Evolutionary conservation across 2,329 filamentous ascomycete genomes (phyloP), one percentile per base, ranked within the genome.

Genomic region (Huntiella omanensis): DNA sequence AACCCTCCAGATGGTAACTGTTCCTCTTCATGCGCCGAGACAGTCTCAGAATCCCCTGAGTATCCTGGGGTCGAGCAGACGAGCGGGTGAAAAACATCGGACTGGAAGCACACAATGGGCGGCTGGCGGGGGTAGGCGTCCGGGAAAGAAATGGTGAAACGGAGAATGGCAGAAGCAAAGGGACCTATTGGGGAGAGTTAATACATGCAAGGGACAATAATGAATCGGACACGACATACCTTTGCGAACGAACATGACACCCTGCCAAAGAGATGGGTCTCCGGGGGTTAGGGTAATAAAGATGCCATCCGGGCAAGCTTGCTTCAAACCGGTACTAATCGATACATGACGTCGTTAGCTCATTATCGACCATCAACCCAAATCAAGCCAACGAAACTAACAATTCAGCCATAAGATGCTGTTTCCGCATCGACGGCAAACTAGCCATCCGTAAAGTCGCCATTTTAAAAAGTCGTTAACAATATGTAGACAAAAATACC

Each of bases 51-150:
- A 47, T 73, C 72, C 51, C 83, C 86, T 37, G 84, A 82, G 65
- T 93, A 92, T 3, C 85, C 94, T n/a, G 86, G 94, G 51, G 92
- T 70, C 34, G 91, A 87, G 5, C 87, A 86, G 53, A 96, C 79
- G 37, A 98, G 70, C 13, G 88, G 88, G 59, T 98, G 88, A 60
- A 96, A 98, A 54, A 96, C 80, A 59, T 96, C 88, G 54, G 84
- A 92, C 40, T 77, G 74, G 61, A 98, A 94, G 46, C 80, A 88
- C 53, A 98, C 75, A 13, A 87, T 68, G 7, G 91, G 91, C 43
- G 88, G 83, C 15, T 83, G 64, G 44, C 70, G 64, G 10, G 88
- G 88, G 59, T 92, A 95, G 35, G 72, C 70, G 50, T 80, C 69
- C 33, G 87, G 83, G 56, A 96, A 96, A 17, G 79, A 80, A 53